Conservation (phyloP, 2,329 filamentous ascomycete species). For the Talaromyces amestolkiae region DNA sequence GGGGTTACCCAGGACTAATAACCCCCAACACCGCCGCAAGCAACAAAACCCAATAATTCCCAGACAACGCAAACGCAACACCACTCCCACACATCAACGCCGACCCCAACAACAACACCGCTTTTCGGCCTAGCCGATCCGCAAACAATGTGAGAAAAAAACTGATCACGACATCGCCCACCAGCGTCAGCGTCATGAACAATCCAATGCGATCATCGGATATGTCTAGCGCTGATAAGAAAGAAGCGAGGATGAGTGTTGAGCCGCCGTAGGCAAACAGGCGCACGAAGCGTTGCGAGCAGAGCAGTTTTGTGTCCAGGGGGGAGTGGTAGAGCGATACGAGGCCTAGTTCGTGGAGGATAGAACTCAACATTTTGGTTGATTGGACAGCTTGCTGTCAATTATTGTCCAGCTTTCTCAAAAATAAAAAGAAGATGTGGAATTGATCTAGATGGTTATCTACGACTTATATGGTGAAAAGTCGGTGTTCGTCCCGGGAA, state of each 20-base stretch:
- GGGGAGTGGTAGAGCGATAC: slow-evolving; percentile 38
- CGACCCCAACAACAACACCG: slow-evolving; percentile 54
- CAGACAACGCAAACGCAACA: slow-evolving; percentile 52
- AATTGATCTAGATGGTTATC: not conserved
- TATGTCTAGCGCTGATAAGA: slow-evolving; percentile 56
- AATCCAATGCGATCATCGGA: slow-evolving; percentile 60
- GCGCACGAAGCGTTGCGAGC: slow-evolving; percentile 47
- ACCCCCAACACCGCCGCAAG: slow-evolving; percentile 60
- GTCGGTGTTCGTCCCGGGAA: not conserved
- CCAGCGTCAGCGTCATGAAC: slow-evolving; percentile 63
- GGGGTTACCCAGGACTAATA: slow-evolving; percentile 52
- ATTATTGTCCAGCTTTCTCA: too few species aligned
- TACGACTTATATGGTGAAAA: not conserved
- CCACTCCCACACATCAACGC: slow-evolving; percentile 59
- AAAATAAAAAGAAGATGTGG: not conserved
- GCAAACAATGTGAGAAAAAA: slow-evolving; percentile 59
- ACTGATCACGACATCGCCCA: slow-evolving; percentile 60
- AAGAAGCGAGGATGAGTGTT: slow-evolving; percentile 61
- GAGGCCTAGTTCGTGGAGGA: slow-evolving; percentile 37
- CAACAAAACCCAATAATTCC: slow-evolving; percentile 60
- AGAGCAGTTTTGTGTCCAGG: slow-evolving; percentile 40
- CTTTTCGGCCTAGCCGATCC: slow-evolving; percentile 57
- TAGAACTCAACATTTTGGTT: slow-evolving; percentile 9
- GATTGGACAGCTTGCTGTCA: not conserved
- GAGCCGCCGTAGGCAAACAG: slow-evolving; percentile 65